Evolutionary conservation across 768 basidiomycete genomes (phyloP).

Genomic region (Tulasnella sp.): DNA sequence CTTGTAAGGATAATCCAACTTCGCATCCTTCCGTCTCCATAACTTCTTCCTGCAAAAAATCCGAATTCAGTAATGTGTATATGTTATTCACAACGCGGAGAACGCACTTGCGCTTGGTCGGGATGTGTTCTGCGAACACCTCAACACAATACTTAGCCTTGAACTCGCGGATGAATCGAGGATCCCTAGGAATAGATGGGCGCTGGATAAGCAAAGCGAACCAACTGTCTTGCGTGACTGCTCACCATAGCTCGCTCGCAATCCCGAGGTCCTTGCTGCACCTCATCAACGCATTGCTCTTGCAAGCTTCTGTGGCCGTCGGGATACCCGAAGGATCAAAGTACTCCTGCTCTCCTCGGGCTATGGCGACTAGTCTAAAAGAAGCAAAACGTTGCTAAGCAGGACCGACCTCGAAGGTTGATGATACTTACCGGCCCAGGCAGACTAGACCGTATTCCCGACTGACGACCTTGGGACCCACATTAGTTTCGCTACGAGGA

Average conservation of each 20-base stretch:
- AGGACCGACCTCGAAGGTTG: not conserved
- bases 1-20: constrained; percentile 87
- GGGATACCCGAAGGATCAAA: constrained; percentile 89
- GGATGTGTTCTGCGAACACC: constrained; percentile 79
- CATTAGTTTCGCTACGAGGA: constrained; percentile 88
- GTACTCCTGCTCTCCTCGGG: constrained; percentile 95
- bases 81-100: not conserved
- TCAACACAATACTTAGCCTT: constrained; percentile 82
- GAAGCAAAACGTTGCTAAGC: constrained; percentile 11
- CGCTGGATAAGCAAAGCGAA: not conserved
- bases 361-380: constrained; percentile 79
- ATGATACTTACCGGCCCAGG: constrained; percentile 72
- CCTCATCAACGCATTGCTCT: constrained; percentile 95
- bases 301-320: constrained; percentile 93
- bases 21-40: constrained; percentile 85
- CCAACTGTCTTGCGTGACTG: not conserved
- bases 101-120: constrained; percentile 88
- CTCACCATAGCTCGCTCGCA: constrained; percentile 93
- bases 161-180: constrained; percentile 92
- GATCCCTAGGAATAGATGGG: constrained; percentile 65
- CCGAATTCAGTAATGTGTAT: not conserved
- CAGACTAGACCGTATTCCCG: constrained; percentile 95
- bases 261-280: constrained; percentile 97
- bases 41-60: constrained; percentile 72
- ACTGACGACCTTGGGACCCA: constrained; percentile 84